These are phyloP conservation scores for Aspergillus incahuasiensis DNA, from an alignment of 495 filamentous ascomycete genomes.

Conservation along the genomic window DNA sequence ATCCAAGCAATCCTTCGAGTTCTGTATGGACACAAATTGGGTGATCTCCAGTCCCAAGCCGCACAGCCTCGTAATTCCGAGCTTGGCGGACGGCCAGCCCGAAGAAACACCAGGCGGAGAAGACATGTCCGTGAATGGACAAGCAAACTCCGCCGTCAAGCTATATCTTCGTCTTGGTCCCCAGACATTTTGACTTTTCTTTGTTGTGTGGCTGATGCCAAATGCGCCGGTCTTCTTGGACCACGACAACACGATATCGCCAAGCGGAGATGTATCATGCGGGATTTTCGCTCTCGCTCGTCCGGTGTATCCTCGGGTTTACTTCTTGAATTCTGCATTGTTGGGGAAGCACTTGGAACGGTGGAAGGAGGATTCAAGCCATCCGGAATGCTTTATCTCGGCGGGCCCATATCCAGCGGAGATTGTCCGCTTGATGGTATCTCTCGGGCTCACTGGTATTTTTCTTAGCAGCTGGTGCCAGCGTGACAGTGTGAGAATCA, in stretches of 20 bases:
- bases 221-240: neutral
- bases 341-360: neutral
- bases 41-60: slow-evolving; percentile 1
- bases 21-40: neutral
- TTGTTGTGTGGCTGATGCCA: slow-evolving; percentile 3
- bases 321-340: neutral
- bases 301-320: neutral
- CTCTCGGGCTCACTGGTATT: neutral
- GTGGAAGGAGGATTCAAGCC: neutral
- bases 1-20: neutral
- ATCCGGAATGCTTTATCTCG: neutral
- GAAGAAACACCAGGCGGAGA: neutral
- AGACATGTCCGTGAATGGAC: neutral
- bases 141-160: slow-evolving; percentile 1
- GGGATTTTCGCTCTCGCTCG: neutral
- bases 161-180: neutral
- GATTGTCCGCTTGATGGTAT: neutral
- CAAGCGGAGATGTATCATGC: neutral
- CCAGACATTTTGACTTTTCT: neutral
- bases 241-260: neutral
- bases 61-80: neutral
- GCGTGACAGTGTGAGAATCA: neutral
- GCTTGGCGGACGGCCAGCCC: slow-evolving; percentile 3
- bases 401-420: neutral
- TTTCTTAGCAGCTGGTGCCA: neutral